phyloP scores from a whole-genome alignment of 2,329 filamentous ascomycete species.

The Sclerotinia glacialis region DNA sequence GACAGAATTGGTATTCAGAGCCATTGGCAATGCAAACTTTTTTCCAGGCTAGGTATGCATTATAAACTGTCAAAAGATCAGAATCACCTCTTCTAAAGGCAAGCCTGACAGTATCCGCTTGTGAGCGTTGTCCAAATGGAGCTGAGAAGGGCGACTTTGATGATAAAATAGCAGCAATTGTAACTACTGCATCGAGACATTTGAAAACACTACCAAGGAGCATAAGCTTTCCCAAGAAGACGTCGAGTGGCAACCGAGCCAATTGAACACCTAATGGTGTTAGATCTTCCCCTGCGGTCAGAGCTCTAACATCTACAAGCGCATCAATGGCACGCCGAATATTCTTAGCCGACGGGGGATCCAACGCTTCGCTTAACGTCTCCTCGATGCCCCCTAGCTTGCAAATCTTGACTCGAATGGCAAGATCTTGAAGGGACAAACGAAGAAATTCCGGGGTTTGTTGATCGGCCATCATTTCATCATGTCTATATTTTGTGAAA shows the following conservation, averaged over 20 bases:
- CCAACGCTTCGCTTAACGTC: conserved; percentile 81
- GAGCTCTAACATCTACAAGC: conserved; percentile 84
- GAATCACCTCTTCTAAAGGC: conserved; percentile 85
- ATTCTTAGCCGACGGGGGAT: conserved; percentile 87
- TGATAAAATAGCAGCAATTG: conserved; percentile 86
- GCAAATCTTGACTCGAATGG: conserved; percentile 96
- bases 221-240: conserved; percentile 91
- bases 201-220: conserved; percentile 82
- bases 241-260: conserved; percentile 84
- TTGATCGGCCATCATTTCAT: conserved; percentile 80
- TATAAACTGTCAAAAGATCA: conserved; percentile 88
- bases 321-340: conserved; percentile 91
- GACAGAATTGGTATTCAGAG: conserved; percentile 86
- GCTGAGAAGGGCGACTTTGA: conserved; percentile 92
- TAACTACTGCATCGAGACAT: conserved; percentile 87
- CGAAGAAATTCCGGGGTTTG: conserved; percentile 96
- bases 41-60: conserved; percentile 89
- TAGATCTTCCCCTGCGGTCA: conserved; percentile 77
- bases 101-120: conserved; percentile 75
- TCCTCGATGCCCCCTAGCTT: conserved; percentile 91
- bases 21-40: conserved; percentile 67
- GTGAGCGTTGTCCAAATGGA: conserved; percentile 76
- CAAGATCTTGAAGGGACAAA: conserved; percentile 87
- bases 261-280: conserved; percentile 84
- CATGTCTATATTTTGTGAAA: conserved; percentile 86